Conservation (phyloP, 2,329 filamentous ascomycete species). For the Tolypocladium album region DNA sequence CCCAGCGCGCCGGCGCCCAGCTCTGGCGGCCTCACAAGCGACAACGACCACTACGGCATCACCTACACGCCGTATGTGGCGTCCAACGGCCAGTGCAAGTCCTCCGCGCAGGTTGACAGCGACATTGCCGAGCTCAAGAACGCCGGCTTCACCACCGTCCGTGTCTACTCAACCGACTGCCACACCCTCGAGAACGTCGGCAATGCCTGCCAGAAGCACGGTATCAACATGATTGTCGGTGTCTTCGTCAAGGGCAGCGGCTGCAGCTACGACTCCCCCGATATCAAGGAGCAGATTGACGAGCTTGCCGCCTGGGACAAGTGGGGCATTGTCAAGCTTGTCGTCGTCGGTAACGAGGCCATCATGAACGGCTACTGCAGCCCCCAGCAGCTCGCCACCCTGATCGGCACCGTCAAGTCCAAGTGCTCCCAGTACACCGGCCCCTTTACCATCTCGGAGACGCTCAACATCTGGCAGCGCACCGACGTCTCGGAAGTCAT, state of each 20-base stretch:
- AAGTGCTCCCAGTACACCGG: constrained; percentile 66
- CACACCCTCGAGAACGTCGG: constrained; percentile 68
- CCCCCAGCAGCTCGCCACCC: constrained; percentile 52
- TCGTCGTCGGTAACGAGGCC: constrained; percentile 87
- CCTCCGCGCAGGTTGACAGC: constrained; percentile 37
- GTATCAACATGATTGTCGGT: constrained; percentile 74
- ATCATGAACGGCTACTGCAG: constrained; percentile 64
- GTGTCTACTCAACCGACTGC: constrained; percentile 91
- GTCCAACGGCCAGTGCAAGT: constrained; percentile 53
- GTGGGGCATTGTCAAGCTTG: constrained; percentile 67
- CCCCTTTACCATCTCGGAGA: constrained; percentile 75
- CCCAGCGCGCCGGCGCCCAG: constrained; percentile 7
- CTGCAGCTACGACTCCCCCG: constrained; percentile 45
- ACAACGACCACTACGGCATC: constrained; percentile 56
- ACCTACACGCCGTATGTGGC: constrained; percentile 68
- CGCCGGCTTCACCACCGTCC: constrained; percentile 60
- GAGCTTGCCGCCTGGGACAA: constrained; percentile 62
- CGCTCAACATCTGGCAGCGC: constrained; percentile 66
- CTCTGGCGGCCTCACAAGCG: constrained; percentile 24
- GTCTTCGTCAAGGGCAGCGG: constrained; percentile 67
- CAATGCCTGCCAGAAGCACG: constrained; percentile 51
- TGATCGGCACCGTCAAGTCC: constrained; percentile 58
- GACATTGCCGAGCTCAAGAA: constrained; percentile 53
- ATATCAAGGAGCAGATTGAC: constrained; percentile 61
- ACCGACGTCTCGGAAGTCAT: constrained; percentile 44